These are phyloP conservation scores for Babesia ovis DNA, from an alignment of 169 alveolate genomes.

Conservation along the genomic window DNA sequence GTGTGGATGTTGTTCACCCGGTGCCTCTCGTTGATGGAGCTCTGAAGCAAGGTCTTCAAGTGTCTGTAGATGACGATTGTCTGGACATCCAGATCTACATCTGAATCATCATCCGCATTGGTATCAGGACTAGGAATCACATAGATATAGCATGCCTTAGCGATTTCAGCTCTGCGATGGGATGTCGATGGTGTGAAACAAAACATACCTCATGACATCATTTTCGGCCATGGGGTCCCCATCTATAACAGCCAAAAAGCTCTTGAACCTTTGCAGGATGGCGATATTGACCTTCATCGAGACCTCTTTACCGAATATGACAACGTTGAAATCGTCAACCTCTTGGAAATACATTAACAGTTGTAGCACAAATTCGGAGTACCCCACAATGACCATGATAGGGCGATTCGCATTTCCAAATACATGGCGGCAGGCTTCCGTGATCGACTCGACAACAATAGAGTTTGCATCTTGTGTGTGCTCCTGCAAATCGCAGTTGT, in stretches of 20 bases:
- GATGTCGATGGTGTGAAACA: background rate
- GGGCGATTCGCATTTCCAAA: conserved; percentile 21
- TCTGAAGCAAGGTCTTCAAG: conserved; percentile 30
- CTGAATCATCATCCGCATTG: conserved; percentile 9
- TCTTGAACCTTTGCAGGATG: conserved; percentile 34
- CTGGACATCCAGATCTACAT: conserved; percentile 32
- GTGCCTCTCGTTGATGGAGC: background rate
- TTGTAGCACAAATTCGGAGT: conserved; percentile 43
- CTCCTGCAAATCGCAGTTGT: background rate
- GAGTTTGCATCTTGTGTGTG: conserved; percentile 9
- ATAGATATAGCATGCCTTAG: conserved; percentile 30
- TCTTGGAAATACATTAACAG: conserved; percentile 42
- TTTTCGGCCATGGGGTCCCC: conserved; percentile 50
- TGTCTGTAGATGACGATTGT: conserved; percentile 55
- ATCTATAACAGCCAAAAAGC: conserved; percentile 52
- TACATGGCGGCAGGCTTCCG: conserved; percentile 25
- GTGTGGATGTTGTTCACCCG: conserved; percentile 2
- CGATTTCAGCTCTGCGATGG: conserved; percentile 31
- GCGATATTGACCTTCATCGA: conserved; percentile 11
- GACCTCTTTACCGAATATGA: conserved; percentile 30
- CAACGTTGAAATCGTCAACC: conserved; percentile 39
- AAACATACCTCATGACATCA: conserved; percentile 36
- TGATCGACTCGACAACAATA: conserved; percentile 33
- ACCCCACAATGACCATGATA: conserved; percentile 49
- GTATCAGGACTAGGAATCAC: conserved; percentile 29